These are phyloP conservation scores for Agrocybe praecox DNA, from an alignment of 768 basidiomycete species.

Conservation along the genomic window DNA sequence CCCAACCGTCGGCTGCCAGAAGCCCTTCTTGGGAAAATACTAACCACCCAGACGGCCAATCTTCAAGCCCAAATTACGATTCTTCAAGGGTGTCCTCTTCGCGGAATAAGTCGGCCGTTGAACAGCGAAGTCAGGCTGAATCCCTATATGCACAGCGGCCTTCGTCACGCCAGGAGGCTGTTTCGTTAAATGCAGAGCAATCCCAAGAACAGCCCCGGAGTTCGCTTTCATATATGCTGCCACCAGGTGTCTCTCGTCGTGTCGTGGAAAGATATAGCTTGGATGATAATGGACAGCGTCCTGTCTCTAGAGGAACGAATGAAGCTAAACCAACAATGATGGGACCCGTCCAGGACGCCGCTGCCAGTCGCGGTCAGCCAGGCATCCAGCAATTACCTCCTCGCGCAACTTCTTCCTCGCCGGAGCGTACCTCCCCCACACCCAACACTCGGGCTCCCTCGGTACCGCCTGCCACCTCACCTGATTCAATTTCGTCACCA, in stretches of 20 bases:
- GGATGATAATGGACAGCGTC: constrained; percentile 43
- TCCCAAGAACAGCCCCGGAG: constrained; percentile 40
- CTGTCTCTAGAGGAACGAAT: constrained; percentile 35
- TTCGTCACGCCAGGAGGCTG: constrained; percentile 25
- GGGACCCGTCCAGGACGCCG: constrained; percentile 31
- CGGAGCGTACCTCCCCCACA: constrained; percentile 28
- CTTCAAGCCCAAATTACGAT: constrained; percentile 1
- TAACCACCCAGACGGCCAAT: constrained; percentile 9
- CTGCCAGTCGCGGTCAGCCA: constrained; percentile 19
- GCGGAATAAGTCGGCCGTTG: constrained; percentile 17
- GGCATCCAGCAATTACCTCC: constrained; percentile 16
- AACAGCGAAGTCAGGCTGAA: constrained; percentile 25
- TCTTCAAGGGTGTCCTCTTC: constrained; percentile 8
- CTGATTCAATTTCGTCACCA: constrained; percentile 23
- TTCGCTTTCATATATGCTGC: constrained; percentile 46
- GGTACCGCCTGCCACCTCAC: constrained; percentile 12
- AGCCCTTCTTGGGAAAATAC: constrained; percentile 18
- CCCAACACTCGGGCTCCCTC: constrained; percentile 23
- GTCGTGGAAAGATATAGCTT: constrained; percentile 55
- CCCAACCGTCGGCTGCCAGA: constrained; percentile 14
- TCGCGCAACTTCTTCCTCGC: constrained; percentile 11
- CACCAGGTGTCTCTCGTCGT: constrained; percentile 44
- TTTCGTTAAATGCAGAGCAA: constrained; percentile 34
- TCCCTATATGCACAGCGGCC: constrained; percentile 19
- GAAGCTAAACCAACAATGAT: constrained; percentile 32